Conservation (phyloP, 305 asterid species). For the Galium porrigens region DNA sequence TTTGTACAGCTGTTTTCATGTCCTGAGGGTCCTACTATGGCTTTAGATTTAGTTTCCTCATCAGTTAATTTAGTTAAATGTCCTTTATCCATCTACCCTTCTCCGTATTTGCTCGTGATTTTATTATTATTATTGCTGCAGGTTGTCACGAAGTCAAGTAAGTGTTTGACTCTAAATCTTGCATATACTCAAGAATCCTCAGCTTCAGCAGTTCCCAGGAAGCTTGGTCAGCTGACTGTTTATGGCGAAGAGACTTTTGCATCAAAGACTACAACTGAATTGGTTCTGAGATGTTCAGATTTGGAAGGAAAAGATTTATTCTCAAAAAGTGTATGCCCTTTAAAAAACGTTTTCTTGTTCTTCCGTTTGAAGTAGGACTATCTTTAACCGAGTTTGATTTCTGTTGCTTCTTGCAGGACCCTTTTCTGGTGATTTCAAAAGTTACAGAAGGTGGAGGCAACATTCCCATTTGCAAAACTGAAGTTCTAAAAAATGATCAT, state of each 20-base stretch:
- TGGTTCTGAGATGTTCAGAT: conserved; percentile 70
- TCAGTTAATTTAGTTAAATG: not conserved
- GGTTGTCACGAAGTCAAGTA: conserved; percentile 54
- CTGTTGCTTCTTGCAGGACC: conserved; percentile 56
- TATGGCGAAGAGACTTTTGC: conserved; percentile 72
- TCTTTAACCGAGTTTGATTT: conserved; percentile 15
- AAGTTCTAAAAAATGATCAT: conserved; percentile 71
- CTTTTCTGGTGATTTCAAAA: conserved; percentile 74
- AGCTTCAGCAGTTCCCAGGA: conserved; percentile 27
- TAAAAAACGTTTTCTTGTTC: conserved; percentile 6
- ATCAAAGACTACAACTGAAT: conserved; percentile 69
- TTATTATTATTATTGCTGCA: conserved; percentile 22
- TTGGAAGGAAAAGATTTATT: conserved; percentile 82
- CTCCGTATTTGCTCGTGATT: not conserved
- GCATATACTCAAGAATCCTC: conserved; percentile 32
- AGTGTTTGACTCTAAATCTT: conserved; percentile 52
- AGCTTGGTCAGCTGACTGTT: conserved; percentile 55
- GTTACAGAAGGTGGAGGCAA: conserved; percentile 49
- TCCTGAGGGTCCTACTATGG: not conserved
- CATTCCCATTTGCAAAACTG: conserved; percentile 89
- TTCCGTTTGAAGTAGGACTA: conserved; percentile 5
- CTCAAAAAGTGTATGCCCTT: conserved; percentile 67
- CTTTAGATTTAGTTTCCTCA: not conserved
- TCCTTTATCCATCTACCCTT: not conserved
- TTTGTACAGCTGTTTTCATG: not conserved